These are phyloP conservation scores for Aspergillus sp. DNA, from an alignment of 2,329 filamentous ascomycete species.

Conservation along the genomic window DNA sequence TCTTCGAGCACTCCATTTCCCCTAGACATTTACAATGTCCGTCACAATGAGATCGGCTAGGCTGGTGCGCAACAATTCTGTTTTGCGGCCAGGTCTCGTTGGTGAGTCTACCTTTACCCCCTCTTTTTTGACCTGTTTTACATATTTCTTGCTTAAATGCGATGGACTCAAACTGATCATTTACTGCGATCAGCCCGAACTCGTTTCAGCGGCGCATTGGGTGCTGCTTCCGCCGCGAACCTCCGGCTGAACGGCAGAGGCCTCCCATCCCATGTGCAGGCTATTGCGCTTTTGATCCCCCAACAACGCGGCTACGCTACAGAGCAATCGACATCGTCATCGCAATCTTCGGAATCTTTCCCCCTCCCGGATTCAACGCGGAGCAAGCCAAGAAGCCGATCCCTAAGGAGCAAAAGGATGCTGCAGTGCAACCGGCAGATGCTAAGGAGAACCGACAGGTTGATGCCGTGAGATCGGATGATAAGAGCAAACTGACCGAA, in stretches of 20 bases:
- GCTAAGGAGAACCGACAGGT: constrained; percentile 51
- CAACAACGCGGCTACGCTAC: constrained; percentile 49
- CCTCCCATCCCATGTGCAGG: constrained; percentile 49
- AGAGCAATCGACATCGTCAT: constrained; percentile 49
- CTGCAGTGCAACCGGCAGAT: constrained; percentile 53
- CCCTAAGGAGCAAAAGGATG: constrained; percentile 57
- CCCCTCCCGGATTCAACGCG: constrained; percentile 87
- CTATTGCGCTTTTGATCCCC: constrained; percentile 55
- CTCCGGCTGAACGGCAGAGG: constrained; percentile 27
- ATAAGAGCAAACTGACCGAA: constrained; percentile 54
- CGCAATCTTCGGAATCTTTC: constrained; percentile 49
- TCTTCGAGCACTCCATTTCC: constrained; percentile 17
- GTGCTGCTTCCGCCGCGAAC: constrained; percentile 27
- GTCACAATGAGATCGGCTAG: constrained; percentile 35
- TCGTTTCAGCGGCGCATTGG: constrained; percentile 26
- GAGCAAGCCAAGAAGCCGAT: constrained; percentile 84
- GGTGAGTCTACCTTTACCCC: constrained; percentile 14
- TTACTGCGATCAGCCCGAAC: constrained; percentile 21
- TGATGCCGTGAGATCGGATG: constrained; percentile 8
- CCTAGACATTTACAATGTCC: constrained; percentile 30
- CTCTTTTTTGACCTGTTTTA: too few relatives aligned
- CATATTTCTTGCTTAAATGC: too few relatives aligned
- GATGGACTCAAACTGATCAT: too few relatives aligned
- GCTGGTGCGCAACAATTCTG: constrained; percentile 31
- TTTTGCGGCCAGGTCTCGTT: constrained; percentile 23